Conservation (phyloP, 768 basidiomycete genomes). For the Dacryopinax spathularia region DNA sequence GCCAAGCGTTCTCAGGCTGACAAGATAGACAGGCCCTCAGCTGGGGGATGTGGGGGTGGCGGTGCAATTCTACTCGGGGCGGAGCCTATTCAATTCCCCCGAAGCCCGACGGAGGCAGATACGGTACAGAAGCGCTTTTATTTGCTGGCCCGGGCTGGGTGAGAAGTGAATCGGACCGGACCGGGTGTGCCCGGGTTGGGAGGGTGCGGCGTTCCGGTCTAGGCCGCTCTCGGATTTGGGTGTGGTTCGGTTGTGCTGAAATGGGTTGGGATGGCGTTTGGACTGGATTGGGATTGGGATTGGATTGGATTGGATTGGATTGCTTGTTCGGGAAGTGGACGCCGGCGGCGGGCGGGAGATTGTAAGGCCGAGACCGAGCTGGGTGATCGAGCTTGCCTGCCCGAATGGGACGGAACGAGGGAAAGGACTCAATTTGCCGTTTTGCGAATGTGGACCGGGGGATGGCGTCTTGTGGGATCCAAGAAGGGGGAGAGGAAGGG, state of each 20-base stretch:
- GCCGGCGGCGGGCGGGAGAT: neutral
- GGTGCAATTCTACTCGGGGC: neutral
- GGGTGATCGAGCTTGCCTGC: no score
- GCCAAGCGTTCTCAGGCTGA: no score
- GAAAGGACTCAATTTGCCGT: no score
- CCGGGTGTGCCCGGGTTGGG: neutral
- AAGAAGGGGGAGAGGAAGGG: neutral
- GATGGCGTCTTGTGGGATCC: neutral
- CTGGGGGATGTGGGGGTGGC: constrained; percentile 5
- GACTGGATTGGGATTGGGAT: no score
- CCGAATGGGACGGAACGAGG: no score
- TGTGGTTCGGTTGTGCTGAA: no score
- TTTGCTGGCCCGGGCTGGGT: no score
- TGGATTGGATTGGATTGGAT: neutral
- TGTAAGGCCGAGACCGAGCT: neutral
- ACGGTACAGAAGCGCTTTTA: neutral
- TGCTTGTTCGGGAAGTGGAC: neutral
- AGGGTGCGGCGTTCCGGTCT: neutral
- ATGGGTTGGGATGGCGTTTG: no score
- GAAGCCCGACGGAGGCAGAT: neutral
- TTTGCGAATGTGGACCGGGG: no score
- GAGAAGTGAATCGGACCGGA: constrained; percentile 2
- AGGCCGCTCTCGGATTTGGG: no score
- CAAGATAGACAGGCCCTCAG: no score
- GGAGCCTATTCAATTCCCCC: no score